These are phyloP conservation scores for Arthrobotrys iridis DNA, from an alignment of 2,329 filamentous ascomycete species.

Conservation along the genomic window DNA sequence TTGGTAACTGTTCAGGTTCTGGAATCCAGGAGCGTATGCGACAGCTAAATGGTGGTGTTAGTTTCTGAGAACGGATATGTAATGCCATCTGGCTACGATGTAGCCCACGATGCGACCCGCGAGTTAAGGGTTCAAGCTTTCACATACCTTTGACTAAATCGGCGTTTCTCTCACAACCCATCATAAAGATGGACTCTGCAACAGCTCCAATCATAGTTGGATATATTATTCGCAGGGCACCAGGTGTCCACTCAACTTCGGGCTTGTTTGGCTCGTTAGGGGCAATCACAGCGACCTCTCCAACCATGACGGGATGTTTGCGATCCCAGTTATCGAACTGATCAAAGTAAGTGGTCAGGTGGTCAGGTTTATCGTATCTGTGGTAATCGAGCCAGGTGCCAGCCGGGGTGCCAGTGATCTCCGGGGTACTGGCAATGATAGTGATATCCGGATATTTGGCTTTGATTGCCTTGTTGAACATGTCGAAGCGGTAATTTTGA, in stretches of 20 bases:
- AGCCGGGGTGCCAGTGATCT: constrained; percentile 58
- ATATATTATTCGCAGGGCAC: constrained; percentile 64
- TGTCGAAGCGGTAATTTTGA: constrained; percentile 66
- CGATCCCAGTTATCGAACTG: constrained; percentile 67
- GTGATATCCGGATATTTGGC: constrained; percentile 66
- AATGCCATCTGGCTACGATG: no score
- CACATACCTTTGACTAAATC: constrained; percentile 68
- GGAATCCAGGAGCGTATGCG: constrained; percentile 34
- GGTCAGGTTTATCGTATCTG: constrained; percentile 66
- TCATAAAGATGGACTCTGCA: constrained; percentile 72
- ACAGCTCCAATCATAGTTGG: constrained; percentile 71
- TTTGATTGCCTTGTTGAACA: constrained; percentile 69
- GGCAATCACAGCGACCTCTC: constrained; percentile 67
- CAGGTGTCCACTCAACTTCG: constrained; percentile 63
- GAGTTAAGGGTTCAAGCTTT: constrained; percentile 58
- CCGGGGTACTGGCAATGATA: constrained; percentile 66
- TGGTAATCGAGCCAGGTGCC: constrained; percentile 66
- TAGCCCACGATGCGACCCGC: no score
- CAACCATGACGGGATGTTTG: constrained; percentile 61
- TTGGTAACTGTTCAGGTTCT: constrained; percentile 28
- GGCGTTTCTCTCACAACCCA: constrained; percentile 73
- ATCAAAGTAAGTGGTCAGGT: constrained; percentile 66
- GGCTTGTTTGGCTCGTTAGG: constrained; percentile 62
- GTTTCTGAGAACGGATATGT: not conserved
- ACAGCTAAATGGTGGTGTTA: not conserved